These are phyloP conservation scores for Penicillium sp. DNA, from an alignment of 2,329 filamentous ascomycete species.

Conservation along the genomic window DNA sequence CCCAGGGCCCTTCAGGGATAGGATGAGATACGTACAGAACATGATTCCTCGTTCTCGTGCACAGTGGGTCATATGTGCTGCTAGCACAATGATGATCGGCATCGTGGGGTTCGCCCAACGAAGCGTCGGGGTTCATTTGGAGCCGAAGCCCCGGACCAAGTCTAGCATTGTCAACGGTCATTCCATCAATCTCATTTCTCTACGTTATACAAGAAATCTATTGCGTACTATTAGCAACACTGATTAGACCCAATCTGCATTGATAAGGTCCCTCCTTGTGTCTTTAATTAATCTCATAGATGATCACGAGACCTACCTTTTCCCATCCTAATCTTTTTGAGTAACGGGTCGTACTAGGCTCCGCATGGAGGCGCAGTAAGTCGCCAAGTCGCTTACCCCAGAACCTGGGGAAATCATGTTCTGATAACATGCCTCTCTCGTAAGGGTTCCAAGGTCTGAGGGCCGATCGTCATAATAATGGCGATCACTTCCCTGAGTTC, in stretches of 20 bases:
- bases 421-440: background rate
- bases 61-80: background rate
- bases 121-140: background rate
- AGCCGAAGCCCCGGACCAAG: background rate
- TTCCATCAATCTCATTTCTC: background rate
- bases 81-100: constrained; percentile 1
- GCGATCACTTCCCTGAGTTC: background rate
- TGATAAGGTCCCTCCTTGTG: background rate
- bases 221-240: no score
- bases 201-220: background rate
- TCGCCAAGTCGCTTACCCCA: constrained; percentile 1
- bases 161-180: background rate
- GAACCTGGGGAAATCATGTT: background rate
- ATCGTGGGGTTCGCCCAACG: background rate
- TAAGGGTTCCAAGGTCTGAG: background rate
- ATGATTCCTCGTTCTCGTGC: background rate
- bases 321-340: background rate
- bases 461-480: background rate
- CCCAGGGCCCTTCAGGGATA: background rate
- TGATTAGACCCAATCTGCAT: background rate
- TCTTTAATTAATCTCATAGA: background rate
- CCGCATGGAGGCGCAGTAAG: background rate
- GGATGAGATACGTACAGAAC: background rate
- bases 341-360: background rate
- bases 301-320: background rate